Evolutionary conservation across 2,329 filamentous ascomycete species (phyloP), one percentile per base, ranked within the genome.

Genomic region (Fusarium xylarioides): DNA sequence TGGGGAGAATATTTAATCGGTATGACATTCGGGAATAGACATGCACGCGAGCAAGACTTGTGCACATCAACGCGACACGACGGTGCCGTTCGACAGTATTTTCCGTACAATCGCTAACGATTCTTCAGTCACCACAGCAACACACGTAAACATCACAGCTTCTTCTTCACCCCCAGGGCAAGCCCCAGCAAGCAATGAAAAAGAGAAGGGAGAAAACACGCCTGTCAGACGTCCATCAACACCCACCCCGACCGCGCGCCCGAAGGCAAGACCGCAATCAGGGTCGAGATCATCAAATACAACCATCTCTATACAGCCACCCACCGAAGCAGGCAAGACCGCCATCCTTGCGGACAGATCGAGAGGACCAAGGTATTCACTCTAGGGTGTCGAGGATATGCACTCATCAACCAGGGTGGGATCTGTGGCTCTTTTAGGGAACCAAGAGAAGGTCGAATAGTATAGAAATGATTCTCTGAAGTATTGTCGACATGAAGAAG

Each of bases 381-480:
- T 77, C 75, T 77, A 75, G 75, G 75, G 92, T 86, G 88, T 88
- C 91, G 93, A 93, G 92, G 93, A 93, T 92, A 89, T 93, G 80
- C 80, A 85, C 43, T 77, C 75, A 77, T 77, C 75, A 77, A 77
- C 75, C 75, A 77, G 75, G 75, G 91, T 95, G 90, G 91, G 91
- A 90, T 94, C 92, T 95, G 92, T 94, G 90, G 93, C 95, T 97
- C 88, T 88, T 92, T 89, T 95, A 89, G 90, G 91, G 90, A 95
- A 92, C 91, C 94, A 92, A 96, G 93, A 94, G 91, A 89, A 88
- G 89, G 92, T 95, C 91, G 91, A 93, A 89, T 91, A 95, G 94
- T 97, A 95, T 95, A 97, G 93, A 97, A 97, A 93, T 94, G 93
- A 95, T 95, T 95, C 93, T 94, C 85, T 74, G 83, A 88, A 88